A percentile compares a stretch with the other conserved stretches of the same genome.
Evolutionary conservation across 2,329 filamentous ascomycete genomes (phyloP).

Genomic region (Colletotrichum kahawae): DNA sequence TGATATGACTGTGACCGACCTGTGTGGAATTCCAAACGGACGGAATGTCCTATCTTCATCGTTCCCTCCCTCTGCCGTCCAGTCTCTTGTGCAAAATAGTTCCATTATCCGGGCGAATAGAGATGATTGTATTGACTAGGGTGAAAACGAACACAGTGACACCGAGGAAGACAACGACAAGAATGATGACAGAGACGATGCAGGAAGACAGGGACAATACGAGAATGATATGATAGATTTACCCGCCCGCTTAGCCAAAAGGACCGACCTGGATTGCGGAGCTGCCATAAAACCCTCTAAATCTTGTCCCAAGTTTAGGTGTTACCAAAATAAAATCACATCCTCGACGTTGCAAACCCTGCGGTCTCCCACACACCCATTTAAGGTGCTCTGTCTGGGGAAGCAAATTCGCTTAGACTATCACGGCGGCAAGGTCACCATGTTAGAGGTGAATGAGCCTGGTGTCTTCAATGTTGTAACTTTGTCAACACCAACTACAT

Average conservation of each 20-base stretch:
- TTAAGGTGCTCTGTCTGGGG: neutral
- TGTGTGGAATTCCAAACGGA: accelerated
- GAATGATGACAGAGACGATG: neutral
- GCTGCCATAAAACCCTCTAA: neutral
- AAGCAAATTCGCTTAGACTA: neutral
- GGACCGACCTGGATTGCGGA: neutral
- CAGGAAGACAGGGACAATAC: accelerated
- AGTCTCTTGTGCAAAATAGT: accelerated
- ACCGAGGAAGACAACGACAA: neutral
- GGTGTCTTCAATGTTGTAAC: neutral
- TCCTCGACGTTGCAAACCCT: neutral
- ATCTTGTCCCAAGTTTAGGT: neutral
- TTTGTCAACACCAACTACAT: neutral
- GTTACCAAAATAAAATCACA: accelerated
- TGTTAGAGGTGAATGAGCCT: neutral
- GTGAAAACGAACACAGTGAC: accelerated
- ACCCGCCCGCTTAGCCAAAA: neutral
- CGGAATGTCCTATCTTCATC: neutral
- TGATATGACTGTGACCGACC: neutral
- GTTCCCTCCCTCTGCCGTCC: neutral
- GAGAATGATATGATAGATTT: accelerated
- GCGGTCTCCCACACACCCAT: accelerated
- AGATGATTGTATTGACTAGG: neutral
- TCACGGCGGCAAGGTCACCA: neutral
- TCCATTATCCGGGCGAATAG: accelerated